phyloP scores from a whole-genome alignment of 169 alveolate genomes.

The Perkinsus olseni region DNA sequence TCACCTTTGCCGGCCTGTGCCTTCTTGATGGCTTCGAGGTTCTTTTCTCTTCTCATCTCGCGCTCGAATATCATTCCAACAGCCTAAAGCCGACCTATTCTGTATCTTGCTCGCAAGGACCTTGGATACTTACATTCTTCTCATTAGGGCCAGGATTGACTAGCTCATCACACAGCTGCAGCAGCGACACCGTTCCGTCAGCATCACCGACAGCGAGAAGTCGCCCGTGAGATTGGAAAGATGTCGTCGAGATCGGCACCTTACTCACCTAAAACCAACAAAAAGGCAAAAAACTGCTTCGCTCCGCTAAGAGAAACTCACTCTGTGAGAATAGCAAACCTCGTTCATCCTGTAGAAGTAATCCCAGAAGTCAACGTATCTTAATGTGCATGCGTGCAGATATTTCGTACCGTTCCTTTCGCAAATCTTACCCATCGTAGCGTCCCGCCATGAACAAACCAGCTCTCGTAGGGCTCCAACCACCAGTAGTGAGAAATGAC shows the following conservation, averaged over 20 bases:
- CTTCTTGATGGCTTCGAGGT: slow-evolving; percentile 58
- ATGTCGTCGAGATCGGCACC: slow-evolving; percentile 14
- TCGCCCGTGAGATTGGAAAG: slow-evolving; percentile 52
- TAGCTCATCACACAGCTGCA: slow-evolving; percentile 70
- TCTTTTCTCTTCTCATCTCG: slow-evolving; percentile 78
- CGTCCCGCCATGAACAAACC: slow-evolving; percentile 57
- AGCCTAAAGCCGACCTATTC: not conserved
- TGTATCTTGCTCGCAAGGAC: not conserved
- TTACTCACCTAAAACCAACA: slow-evolving; percentile 6
- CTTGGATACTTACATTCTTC: slow-evolving; percentile 53
- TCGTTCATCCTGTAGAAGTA: slow-evolving; percentile 78
- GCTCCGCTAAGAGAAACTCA: slow-evolving; percentile 43
- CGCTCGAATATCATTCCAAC: slow-evolving; percentile 68
- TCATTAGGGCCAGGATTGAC: slow-evolving; percentile 56
- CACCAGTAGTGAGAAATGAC: slow-evolving; percentile 73
- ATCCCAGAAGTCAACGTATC: slow-evolving; percentile 86
- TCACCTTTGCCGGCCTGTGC: not conserved
- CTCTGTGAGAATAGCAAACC: slow-evolving; percentile 76
- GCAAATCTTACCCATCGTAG: slow-evolving; percentile 30
- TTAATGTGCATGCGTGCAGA: slow-evolving; percentile 47
- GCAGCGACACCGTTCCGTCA: slow-evolving; percentile 77
- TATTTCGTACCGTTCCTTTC: slow-evolving; percentile 12
- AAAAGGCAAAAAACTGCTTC: not conserved
- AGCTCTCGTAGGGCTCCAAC: slow-evolving; percentile 83
- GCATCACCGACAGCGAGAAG: slow-evolving; percentile 81